A percentile compares a stretch with the other conserved stretches of the same genome.
phyloP scores from a whole-genome alignment of 768 basidiomycete genomes.

The Omphalotus guepiniiformis region DNA sequence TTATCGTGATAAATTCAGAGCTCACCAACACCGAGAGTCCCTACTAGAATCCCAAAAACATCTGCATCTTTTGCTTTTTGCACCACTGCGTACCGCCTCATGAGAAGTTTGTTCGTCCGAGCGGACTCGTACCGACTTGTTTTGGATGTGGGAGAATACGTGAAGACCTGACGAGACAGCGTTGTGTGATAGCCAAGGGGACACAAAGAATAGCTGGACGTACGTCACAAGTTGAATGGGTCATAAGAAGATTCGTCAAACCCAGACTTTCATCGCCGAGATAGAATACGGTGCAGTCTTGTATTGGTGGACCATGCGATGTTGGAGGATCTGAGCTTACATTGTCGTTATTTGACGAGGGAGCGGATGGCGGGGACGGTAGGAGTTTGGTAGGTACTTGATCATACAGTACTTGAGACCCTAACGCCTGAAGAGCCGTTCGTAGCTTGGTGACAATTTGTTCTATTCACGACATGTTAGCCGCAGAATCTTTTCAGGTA shows the following conservation, averaged over 20 bases:
- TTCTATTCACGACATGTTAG: not conserved
- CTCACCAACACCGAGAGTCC: constrained; percentile 86
- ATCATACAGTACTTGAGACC: constrained; percentile 32
- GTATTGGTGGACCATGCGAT: not conserved
- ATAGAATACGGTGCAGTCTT: constrained; percentile 34
- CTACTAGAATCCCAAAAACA: constrained; percentile 92
- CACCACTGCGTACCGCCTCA: constrained; percentile 83
- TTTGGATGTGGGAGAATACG: constrained; percentile 61
- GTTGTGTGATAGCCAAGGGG: not conserved
- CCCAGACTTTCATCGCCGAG: constrained; percentile 79
- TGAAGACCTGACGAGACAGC: constrained; percentile 52
- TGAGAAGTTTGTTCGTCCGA: constrained; percentile 76
- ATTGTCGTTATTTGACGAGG: too few species aligned
- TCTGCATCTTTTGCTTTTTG: constrained; percentile 90
- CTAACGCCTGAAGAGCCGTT: constrained; percentile 19
- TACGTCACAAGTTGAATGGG: constrained; percentile 64
- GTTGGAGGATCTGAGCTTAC: too few species aligned
- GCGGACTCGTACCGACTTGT: constrained; percentile 53
- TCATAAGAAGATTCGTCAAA: constrained; percentile 84
- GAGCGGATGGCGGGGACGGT: constrained; percentile 7
- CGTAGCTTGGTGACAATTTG: constrained; percentile 16
- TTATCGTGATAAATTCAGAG: constrained; percentile 3
- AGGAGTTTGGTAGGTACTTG: constrained; percentile 24
- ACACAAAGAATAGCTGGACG: constrained; percentile 14
- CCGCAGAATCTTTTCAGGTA: not conserved